Percentiles rank a stretch among this genome's conserved stretches.
Evolutionary conservation across 495 filamentous ascomycete genomes (phyloP).

Genomic region (Annulohypoxylon maeteangense): DNA sequence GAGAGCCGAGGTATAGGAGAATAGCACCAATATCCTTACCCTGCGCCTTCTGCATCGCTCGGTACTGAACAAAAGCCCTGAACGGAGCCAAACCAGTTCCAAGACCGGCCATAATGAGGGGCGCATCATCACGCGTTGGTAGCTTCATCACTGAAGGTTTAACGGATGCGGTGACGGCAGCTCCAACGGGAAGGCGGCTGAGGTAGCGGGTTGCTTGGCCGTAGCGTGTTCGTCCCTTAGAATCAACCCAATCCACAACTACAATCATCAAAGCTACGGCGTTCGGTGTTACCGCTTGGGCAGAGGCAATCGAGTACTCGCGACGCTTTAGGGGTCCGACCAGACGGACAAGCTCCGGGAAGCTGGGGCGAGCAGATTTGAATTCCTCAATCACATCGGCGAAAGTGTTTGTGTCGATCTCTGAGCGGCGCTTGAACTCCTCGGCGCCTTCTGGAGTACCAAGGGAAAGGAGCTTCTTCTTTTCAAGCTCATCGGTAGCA

Average conservation of each 20-base stretch:
- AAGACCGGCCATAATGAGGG: slow-evolving; percentile 99
- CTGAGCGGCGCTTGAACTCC: slow-evolving; percentile 93
- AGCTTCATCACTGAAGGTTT: slow-evolving; percentile 98
- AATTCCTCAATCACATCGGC: slow-evolving; percentile 91
- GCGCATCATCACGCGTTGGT: slow-evolving; percentile 82
- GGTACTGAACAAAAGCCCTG: slow-evolving; percentile 97
- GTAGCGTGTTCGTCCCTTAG: slow-evolving; percentile 86
- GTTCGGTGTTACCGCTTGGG: slow-evolving; percentile 88
- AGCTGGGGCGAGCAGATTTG: slow-evolving; percentile 85
- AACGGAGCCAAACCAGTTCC: slow-evolving; percentile 97
- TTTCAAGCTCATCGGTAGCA: slow-evolving; percentile 82
- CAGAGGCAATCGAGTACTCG: slow-evolving; percentile 97
- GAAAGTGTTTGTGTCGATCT: slow-evolving; percentile 93
- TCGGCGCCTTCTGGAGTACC: slow-evolving; percentile 84
- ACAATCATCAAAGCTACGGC: slow-evolving; percentile 95
- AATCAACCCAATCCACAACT: slow-evolving; percentile 93
- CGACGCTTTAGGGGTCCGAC: slow-evolving; percentile 92
- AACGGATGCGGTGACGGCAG: slow-evolving; percentile 86
- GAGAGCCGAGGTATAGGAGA: slow-evolving; percentile 94
- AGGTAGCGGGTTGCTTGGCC: slow-evolving; percentile 94
- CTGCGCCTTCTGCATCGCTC: slow-evolving; percentile 94
- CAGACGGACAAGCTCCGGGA: slow-evolving; percentile 91
- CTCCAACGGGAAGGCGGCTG: slow-evolving; percentile 74
- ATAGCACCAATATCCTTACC: slow-evolving; percentile 94
- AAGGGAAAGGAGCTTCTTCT: slow-evolving; percentile 78